Percentiles rank a stretch among this genome's conserved stretches.
Evolutionary conservation across 2,329 filamentous ascomycete species (phyloP).

Genomic region (Botrytis paeoniae): DNA sequence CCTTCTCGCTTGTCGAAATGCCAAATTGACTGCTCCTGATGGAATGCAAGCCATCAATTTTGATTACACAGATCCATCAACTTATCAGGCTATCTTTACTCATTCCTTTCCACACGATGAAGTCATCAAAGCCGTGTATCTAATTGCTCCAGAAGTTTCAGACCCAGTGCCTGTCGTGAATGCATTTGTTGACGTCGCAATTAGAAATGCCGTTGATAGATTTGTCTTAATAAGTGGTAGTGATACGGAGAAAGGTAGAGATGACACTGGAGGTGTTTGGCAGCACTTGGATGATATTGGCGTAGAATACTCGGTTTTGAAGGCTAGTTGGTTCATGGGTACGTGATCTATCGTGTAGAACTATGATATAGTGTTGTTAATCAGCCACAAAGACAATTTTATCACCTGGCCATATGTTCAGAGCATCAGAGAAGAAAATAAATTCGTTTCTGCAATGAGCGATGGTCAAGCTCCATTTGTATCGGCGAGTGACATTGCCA

Average conservation of each 20-base stretch:
- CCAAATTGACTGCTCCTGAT: neutral
- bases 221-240: neutral
- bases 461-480: neutral
- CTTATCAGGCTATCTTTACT: neutral
- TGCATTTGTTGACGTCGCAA: constrained; percentile 3
- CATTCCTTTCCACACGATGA: neutral
- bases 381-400: neutral
- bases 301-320: constrained; percentile 2
- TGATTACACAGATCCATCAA: constrained; percentile 1
- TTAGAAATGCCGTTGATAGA: neutral
- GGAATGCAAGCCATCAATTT: neutral
- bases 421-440: neutral
- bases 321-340: constrained; percentile 2
- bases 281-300: constrained; percentile 1
- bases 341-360: neutral
- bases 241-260: neutral
- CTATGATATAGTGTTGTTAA: neutral
- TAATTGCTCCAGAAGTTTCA: neutral
- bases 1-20: constrained; percentile 4
- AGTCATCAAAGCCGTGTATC: neutral
- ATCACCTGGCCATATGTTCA: neutral
- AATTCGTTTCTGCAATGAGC: neutral
- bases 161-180: constrained; percentile 2
- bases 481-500: neutral
- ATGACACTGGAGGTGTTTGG: neutral